Percentiles rank a stretch among this genome's conserved stretches.
These are phyloP conservation scores for Brassica napus DNA, from an alignment of 345 rosid species.

Conservation along the genomic window DNA sequence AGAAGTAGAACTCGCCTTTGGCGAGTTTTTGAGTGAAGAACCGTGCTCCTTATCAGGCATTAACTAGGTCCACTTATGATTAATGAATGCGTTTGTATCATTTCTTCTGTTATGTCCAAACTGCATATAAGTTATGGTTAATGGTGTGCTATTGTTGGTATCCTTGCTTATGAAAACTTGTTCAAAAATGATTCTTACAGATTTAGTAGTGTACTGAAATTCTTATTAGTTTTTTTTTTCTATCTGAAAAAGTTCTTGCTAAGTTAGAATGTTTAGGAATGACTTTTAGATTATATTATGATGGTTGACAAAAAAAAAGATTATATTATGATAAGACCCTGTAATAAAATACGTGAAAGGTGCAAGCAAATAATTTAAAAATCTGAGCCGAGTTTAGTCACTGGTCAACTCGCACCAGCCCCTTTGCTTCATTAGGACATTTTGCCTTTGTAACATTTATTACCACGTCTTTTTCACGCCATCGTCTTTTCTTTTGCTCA, in stretches of 20 bases:
- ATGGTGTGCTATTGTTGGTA: too few relatives aligned
- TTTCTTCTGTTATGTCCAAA: background rate
- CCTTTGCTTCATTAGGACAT: background rate
- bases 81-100: conserved; percentile 13
- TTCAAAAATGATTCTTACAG: background rate
- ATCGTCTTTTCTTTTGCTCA: background rate
- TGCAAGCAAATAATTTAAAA: conserved; percentile 4
- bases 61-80: conserved; percentile 8
- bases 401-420: conserved; percentile 24
- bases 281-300: background rate
- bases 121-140: background rate
- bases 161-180: background rate
- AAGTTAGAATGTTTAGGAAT: conserved; percentile 8
- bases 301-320: background rate
- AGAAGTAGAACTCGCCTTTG: background rate
- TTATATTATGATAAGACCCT: background rate
- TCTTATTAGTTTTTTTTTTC: background rate
- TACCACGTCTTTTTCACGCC: conserved; percentile 7
- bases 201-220: background rate
- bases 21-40: conserved; percentile 13
- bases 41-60: background rate
- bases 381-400: background rate
- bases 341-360: conserved; percentile 9
- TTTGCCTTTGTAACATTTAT: background rate
- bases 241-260: background rate